phyloP scores from a whole-genome alignment of 495 filamentous ascomycete species.

The Aspergillus coremiiformis region DNA sequence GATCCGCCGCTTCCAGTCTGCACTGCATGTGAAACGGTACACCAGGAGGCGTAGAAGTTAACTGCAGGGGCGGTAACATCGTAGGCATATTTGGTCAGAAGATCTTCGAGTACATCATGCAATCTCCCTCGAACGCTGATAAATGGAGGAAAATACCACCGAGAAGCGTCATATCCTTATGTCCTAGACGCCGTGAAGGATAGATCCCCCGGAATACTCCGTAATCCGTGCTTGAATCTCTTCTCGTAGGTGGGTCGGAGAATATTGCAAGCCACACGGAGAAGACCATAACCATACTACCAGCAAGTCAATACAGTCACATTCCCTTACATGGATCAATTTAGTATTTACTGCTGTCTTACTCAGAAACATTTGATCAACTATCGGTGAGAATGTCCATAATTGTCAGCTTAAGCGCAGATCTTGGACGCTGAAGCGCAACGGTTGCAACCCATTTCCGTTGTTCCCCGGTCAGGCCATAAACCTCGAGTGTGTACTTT shows the following conservation, averaged over 20 bases:
- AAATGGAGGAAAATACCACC: background rate
- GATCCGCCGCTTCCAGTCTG: background rate
- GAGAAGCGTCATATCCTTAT: too few relatives aligned
- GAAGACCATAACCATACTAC: background rate
- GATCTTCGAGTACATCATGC: background rate
- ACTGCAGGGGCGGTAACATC: background rate
- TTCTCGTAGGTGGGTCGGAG: background rate
- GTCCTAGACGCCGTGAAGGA: background rate
- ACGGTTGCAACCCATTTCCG: background rate
- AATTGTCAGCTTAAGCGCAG: background rate
- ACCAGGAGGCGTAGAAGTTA: background rate
- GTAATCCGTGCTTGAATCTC: background rate
- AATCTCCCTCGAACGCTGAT: background rate
- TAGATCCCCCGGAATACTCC: background rate
- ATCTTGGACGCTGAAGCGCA: background rate
- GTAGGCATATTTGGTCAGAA: background rate
- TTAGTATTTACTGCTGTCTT: background rate
- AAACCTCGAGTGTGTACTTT: too few relatives aligned
- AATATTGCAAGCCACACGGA: background rate
- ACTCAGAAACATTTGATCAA: background rate
- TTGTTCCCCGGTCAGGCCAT: background rate
- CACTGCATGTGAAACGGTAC: constrained; percentile 4
- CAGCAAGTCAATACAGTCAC: too few relatives aligned
- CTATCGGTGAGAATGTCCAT: background rate
- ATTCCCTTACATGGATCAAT: background rate